Evolutionary conservation across 176 grass and related monocot genomes (phyloP), one percentile per base, ranked within the genome.

Genomic region (Oryza meridionalis): DNA sequence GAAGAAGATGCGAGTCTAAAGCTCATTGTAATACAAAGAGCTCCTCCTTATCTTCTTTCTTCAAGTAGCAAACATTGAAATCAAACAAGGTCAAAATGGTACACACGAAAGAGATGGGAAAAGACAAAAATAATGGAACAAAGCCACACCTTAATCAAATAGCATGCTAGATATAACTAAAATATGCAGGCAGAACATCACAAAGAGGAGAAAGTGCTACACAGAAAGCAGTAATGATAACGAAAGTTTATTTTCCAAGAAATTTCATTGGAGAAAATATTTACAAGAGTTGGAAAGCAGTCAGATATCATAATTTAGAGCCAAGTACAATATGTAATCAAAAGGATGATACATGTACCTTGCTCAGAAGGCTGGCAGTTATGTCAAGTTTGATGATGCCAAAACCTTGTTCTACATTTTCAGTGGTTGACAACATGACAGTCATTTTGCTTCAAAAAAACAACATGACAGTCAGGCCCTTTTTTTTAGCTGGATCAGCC

Each of bases 281-380:
- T 9, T 35, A 75, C 42, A 75, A 26, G 38, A 29, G 61, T 58
- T 67, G n/a, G 32, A 44, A 86, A 80, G 14, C 45, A 55, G n/a
- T 68, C 35, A 33, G 51, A 68, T 15, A 58, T 58, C 21, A 12
- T 26, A 53, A 81, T 24, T 77, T 38, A 44, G 70, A 82, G 9
- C 44, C 38, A 87, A 35, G 24, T 69, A 45, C 40, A 7, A 2
- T 35, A 38, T 70, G 46, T 66, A 49, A 82, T 65, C 3, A 37
- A 13, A 77, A 87, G 72, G 51, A 71, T 50, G 50, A 50, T 55
- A 63, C 59, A 49, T 50, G 40, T 69, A 92, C 84, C 90, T 92
- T 85, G 31, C 77, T 50, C 83, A 92, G 72, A 72, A 92, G 87
- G 32, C 51, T 72, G 76, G 76, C 77, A n/a, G 90, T 92, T 43